Base-by-base conservation (phyloP, 2,329 filamentous ascomycete species). In the Cephalotrichum gorgonifer region DNA sequence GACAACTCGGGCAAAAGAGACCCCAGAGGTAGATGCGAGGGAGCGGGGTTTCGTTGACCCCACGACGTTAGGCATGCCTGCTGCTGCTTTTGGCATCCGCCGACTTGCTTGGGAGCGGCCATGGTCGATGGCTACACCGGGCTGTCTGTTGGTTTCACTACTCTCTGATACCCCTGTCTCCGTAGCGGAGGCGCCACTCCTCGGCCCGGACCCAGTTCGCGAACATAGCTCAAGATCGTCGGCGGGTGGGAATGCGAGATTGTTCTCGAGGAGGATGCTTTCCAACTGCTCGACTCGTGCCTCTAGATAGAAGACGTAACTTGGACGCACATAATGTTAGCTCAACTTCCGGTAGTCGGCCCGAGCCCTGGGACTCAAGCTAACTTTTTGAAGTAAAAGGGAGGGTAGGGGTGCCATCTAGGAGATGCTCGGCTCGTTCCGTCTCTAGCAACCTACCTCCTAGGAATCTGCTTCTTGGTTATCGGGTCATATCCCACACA, bases 401-500 rank as follows among this genome's bases (percentile, higher is more conserved):
- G n/a, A n/a, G n/a, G n/a, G n/a, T n/a, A n/a, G n/a, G n/a, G n/a
- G n/a, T n/a, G n/a, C n/a, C n/a, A n/a, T n/a, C n/a, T n/a, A n/a
- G 30, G 30, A 31, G 9, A 20, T 17, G 14, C 35, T 39, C 35
- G 8, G n/a, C 35, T 5, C 22, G 28, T 31, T 14, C 28, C 28
- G 14, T 31, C 28, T 23, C 22, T 39, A 26, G 22, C n/a, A 20
- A 85, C 85, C 70, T 83, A 95, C 72, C 84, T 89, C 66, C 90
- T 79, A 45, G 91, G 91, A 51, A 97, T 95, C 68, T 96, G 89
- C 61, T 87, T 83, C 74, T 96, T 96, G 23, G 88, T 95, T 60
- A 96, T 95, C 30, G 91, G 90, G 63, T 97, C 91, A 65, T 95
- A 96, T 54, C 91, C 91, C 46, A 96, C 88, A 64, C 93, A 97